A percentile compares a stretch with the other conserved stretches of the same genome.
Evolutionary conservation across 179 eudicot species (phyloP).

Genomic region (Sideroxylon spinosum): DNA sequence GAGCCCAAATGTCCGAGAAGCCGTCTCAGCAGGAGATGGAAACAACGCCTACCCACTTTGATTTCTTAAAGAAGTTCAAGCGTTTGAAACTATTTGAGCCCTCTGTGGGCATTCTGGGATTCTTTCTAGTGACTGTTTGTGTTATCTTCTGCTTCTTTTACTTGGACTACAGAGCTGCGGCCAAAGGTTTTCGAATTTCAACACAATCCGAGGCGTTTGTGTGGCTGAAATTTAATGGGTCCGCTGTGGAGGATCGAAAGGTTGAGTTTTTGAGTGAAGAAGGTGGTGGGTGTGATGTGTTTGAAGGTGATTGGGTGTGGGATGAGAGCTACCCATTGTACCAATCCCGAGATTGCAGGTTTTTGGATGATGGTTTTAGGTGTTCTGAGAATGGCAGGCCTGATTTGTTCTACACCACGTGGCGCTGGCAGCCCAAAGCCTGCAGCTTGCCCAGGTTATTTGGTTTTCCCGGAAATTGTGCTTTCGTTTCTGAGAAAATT

Average conservation of each 20-base stretch:
- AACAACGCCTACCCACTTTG: slow-evolving; percentile 19
- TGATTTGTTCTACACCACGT: slow-evolving; percentile 70
- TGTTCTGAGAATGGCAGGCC: slow-evolving; percentile 88
- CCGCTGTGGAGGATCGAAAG: slow-evolving; percentile 13
- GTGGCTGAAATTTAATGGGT: slow-evolving; percentile 38
- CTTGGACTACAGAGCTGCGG: slow-evolving; percentile 55
- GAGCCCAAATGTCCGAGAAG: slow-evolving; percentile 30
- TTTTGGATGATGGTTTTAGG: slow-evolving; percentile 89
- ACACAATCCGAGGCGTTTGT: slow-evolving; percentile 34
- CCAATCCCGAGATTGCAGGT: slow-evolving; percentile 61
- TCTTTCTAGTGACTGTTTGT: slow-evolving; percentile 37
- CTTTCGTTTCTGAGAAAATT: slow-evolving; percentile 8
- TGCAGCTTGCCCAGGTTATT: slow-evolving; percentile 88
- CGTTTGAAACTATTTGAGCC: slow-evolving; percentile 57
- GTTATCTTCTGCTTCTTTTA: slow-evolving; percentile 51
- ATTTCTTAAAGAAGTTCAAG: slow-evolving; percentile 43
- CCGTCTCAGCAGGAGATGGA: slow-evolving; percentile 30
- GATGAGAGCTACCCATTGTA: slow-evolving; percentile 89
- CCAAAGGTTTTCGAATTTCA: slow-evolving; percentile 36
- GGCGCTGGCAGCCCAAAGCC: slow-evolving; percentile 95
- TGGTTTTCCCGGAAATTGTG: slow-evolving; percentile 9
- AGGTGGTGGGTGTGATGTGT: slow-evolving; percentile 67
- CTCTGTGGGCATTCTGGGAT: slow-evolving; percentile 53
- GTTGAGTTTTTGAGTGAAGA: slow-evolving; percentile 53
- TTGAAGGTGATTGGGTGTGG: slow-evolving; percentile 98